These are phyloP conservation scores for Leptographium lundbergii DNA, from an alignment of 2,329 filamentous ascomycete species.

Conservation along the genomic window DNA sequence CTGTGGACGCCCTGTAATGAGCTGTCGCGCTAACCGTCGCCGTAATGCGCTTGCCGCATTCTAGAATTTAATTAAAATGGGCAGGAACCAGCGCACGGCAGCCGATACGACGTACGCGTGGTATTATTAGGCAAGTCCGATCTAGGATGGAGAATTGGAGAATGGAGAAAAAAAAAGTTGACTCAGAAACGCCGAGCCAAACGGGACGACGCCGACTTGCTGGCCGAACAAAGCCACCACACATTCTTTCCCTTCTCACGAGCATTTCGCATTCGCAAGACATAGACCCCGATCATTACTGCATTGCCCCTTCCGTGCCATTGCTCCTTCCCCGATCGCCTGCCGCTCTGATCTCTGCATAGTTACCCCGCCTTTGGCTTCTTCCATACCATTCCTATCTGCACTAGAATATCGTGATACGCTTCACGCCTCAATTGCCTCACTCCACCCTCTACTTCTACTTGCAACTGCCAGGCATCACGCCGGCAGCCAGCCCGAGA, in stretches of 20 bases:
- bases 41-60: neutral
- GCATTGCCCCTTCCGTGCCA: neutral
- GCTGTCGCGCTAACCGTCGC: neutral
- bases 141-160: slow-evolving; percentile 7
- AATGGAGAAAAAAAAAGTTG: neutral
- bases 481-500: neutral
- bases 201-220: neutral
- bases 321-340: neutral
- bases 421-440: neutral
- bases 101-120: slow-evolving; percentile 8
- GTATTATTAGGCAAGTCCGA: slow-evolving; percentile 5
- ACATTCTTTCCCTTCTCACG: neutral
- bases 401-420: neutral
- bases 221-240: neutral
- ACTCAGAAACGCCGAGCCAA: slow-evolving; percentile 1
- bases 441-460: neutral
- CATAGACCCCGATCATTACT: neutral
- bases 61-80: neutral
- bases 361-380: neutral
- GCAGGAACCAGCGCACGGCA: slow-evolving; percentile 7
- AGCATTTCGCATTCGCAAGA: neutral
- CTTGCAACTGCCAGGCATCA: too few relatives aligned
- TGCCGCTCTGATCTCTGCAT: neutral
- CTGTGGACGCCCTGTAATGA: too few relatives aligned
- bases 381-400: neutral